Conservation (phyloP, 2,329 filamentous ascomycete species). For the Talaromyces sp. region DNA sequence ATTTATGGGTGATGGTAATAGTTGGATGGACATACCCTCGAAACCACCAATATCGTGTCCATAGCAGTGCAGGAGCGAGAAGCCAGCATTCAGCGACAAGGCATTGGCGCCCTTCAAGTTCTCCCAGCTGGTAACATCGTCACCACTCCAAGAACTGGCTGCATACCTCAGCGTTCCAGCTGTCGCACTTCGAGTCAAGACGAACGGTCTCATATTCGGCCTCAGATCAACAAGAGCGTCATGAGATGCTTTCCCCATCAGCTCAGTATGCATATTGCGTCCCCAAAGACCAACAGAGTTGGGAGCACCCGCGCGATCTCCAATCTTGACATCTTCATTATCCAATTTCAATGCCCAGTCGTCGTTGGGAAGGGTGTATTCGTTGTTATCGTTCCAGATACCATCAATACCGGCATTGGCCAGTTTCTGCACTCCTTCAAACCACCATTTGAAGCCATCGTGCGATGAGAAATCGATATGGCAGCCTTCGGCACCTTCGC, state of each 20-base stretch:
- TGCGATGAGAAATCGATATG: constrained; percentile 72
- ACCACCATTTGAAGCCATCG: constrained; percentile 70
- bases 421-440: constrained; percentile 62
- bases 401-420: constrained; percentile 65
- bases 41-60: constrained; percentile 76
- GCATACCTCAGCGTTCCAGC: constrained; percentile 69
- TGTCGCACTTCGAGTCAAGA: constrained; percentile 69
- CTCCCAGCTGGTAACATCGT: constrained; percentile 72
- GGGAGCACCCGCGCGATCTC: constrained; percentile 35
- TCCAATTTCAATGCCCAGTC: constrained; percentile 63
- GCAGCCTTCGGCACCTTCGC: constrained; percentile 66
- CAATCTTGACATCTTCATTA: constrained; percentile 35
- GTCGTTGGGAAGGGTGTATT: constrained; percentile 67
- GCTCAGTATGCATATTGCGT: constrained; percentile 66
- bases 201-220: constrained; percentile 63
- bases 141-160: constrained; percentile 71
- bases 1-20: neutral
- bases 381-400: constrained; percentile 80
- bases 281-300: constrained; percentile 67
- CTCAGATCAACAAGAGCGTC: constrained; percentile 62
- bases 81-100: constrained; percentile 65
- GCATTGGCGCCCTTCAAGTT: constrained; percentile 71
- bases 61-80: constrained; percentile 68
- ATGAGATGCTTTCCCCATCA: constrained; percentile 69
- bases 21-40: constrained; percentile 50